phyloP scores from a whole-genome alignment of 768 basidiomycete genomes.

The Lepiota venenata region DNA sequence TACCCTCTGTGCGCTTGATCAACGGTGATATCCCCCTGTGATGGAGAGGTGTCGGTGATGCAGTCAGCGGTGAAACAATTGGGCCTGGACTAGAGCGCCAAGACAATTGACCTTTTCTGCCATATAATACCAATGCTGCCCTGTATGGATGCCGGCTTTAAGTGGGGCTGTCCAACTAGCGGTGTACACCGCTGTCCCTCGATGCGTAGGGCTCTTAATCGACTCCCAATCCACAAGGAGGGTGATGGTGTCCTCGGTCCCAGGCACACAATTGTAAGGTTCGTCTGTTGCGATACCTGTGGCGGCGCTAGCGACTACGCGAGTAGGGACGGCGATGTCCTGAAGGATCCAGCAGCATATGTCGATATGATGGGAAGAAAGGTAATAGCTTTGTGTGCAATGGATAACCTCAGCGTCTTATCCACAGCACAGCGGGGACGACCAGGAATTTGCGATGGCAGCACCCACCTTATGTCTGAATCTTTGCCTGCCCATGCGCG shows the following conservation, averaged over 20 bases:
- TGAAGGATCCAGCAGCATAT: conserved; percentile 85
- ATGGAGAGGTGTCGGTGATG: conserved; percentile 5
- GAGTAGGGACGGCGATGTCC: conserved; percentile 70
- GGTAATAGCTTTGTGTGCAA: conserved; percentile 65
- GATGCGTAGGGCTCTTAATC: conserved; percentile 65
- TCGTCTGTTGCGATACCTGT: conserved; percentile 88
- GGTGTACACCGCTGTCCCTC: conserved; percentile 88
- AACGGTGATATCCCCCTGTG: conserved; percentile 84
- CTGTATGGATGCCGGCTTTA: conserved; percentile 85
- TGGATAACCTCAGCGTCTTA: background rate
- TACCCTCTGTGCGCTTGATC: conserved; percentile 96
- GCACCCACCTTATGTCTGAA: conserved; percentile 76
- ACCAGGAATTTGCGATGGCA: background rate
- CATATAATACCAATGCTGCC: conserved; percentile 96
- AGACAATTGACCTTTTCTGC: conserved; percentile 64
- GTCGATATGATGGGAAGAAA: conserved; percentile 93
- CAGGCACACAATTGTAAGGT: conserved; percentile 81
- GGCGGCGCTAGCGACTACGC: conserved; percentile 88
- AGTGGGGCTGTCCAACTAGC: conserved; percentile 94
- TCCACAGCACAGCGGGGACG: background rate
- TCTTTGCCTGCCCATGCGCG: conserved; percentile 94
- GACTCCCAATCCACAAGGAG: conserved; percentile 94
- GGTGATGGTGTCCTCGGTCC: conserved; percentile 94
- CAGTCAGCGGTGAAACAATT: background rate
- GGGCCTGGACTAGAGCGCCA: background rate